A percentile compares a stretch with the other conserved stretches of the same genome.
phyloP scores from a whole-genome alignment of 169 alveolate genomes.

The Fabrea salina region DNA sequence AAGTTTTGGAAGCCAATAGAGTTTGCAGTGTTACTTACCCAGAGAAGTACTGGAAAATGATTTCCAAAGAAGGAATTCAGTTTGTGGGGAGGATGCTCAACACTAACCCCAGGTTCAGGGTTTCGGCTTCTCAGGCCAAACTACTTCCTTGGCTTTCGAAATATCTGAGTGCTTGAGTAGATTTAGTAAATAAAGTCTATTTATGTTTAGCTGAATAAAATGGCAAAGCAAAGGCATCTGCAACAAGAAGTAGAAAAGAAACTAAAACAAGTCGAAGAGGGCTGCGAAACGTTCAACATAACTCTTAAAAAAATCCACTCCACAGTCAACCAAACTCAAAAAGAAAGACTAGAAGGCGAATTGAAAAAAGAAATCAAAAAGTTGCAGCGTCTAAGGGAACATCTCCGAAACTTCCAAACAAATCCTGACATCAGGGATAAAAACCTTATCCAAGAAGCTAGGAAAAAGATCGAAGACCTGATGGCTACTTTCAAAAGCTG shows the following conservation, averaged over 20 bases:
- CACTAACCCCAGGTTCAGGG: background rate
- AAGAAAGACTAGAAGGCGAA: slow-evolving; percentile 45
- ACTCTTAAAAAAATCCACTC: slow-evolving; percentile 26
- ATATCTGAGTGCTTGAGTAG: no score
- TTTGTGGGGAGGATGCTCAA: background rate
- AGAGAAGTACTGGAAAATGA: background rate
- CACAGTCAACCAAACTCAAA: slow-evolving; percentile 30
- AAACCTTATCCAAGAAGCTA: slow-evolving; percentile 15
- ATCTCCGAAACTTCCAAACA: background rate
- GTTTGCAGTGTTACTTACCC: background rate
- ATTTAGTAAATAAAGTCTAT: no score
- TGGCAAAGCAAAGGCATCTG: slow-evolving; percentile 23
- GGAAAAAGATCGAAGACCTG: slow-evolving; percentile 42
- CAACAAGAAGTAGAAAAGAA: slow-evolving; percentile 29
- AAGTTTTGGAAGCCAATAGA: background rate
- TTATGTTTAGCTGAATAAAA: no score
- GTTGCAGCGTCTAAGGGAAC: slow-evolving; percentile 40
- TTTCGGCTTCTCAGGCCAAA: no score
- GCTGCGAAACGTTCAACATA: background rate
- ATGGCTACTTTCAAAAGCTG: slow-evolving; percentile 42
- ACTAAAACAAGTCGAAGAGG: slow-evolving; percentile 20
- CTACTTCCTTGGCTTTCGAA: no score
- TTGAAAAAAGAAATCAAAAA: slow-evolving; percentile 57
- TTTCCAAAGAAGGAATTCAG: background rate
- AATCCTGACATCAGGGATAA: slow-evolving; percentile 44